Evolutionary conservation across 2,329 filamentous ascomycete species (phyloP).

Genomic region (Colletotrichum echinochloae): DNA sequence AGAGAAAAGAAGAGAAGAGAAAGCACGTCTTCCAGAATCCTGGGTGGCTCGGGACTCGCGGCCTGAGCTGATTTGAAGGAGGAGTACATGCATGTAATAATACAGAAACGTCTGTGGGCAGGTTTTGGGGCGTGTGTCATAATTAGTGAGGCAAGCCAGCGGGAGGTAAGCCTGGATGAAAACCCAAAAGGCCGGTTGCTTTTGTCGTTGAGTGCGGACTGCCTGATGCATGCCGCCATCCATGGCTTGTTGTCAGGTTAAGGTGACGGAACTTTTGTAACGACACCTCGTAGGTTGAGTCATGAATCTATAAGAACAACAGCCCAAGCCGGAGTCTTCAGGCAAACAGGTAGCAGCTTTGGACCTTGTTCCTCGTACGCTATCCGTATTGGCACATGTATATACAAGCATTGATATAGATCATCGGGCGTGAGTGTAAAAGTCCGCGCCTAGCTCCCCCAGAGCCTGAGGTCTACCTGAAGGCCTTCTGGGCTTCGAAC

Average conservation of each 20-base stretch:
- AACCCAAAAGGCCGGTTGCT: background rate
- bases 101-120: constrained; percentile 28
- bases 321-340: background rate
- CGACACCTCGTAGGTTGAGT: background rate
- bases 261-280: background rate
- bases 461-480: background rate
- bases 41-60: background rate
- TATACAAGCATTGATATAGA: background rate
- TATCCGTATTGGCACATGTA: background rate
- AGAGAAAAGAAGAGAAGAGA: no score
- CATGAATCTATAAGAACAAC: background rate
- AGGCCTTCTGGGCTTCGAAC: background rate
- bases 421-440: background rate
- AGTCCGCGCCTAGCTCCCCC: background rate
- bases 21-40: background rate
- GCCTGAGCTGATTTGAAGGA: background rate
- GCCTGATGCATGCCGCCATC: background rate
- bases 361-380: background rate
- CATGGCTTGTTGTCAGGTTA: background rate
- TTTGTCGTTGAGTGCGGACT: background rate
- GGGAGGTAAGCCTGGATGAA: background rate
- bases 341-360: background rate
- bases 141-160: background rate
- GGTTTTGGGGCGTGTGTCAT: constrained; percentile 5
- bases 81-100: no score